Base-by-base conservation (phyloP, 1,139 yeast genomes). In the Pichia sp. region DNA sequence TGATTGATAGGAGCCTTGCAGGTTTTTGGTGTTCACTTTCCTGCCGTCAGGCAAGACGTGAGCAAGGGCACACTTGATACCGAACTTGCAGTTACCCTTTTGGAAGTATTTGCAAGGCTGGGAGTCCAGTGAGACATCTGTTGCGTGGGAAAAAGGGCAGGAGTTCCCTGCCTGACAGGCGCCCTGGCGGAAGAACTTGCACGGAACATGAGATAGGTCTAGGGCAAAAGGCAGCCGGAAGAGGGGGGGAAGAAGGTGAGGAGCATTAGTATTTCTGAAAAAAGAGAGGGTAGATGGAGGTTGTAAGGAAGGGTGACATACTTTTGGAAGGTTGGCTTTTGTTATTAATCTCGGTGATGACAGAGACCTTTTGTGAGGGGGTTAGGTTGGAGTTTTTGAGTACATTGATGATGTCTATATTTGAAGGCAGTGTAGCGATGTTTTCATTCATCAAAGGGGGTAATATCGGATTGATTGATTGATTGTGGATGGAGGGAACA, bases 1-100 rank as follows among this genome's bases (percentile, higher is more conserved):
- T 2, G 24, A 30, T 17, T 40, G 24, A 31, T 31, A 46, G 9
- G 48, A 30, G 58, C 57, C 63, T 56, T 63, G 63, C n/a, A 63
- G 57, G 36, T 72, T 63, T 56, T 77, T 81, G 10, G 82, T 78
- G 63, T 86, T 87, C 30, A 87, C 85, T 49, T 89, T 73, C n/a
- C 91, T 81, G 0, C 97, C 97, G 66, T 91, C 96, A 0, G 96
- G 95, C 46, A 88, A 72, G 58, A 87, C 80, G 71, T 92, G 98
- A 24, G 96, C 96, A 68, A 92, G 80, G 1, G 97, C 97, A 74
- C 98, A 92, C 67, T 89, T 91, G 54, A 82, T 74, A 3, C 98
- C 98, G 71, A 92, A 92, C 71, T 90, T 91, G 71, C 98, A 92
- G 68, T 90, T 90, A 12, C 98, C 98, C 73, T 88, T 88, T 66